A percentile compares a stretch with the other conserved stretches of the same genome.
Evolutionary conservation across 2,329 filamentous ascomycete genomes (phyloP).

Genomic region (Ophiocordyceps camponoti-floridani): DNA sequence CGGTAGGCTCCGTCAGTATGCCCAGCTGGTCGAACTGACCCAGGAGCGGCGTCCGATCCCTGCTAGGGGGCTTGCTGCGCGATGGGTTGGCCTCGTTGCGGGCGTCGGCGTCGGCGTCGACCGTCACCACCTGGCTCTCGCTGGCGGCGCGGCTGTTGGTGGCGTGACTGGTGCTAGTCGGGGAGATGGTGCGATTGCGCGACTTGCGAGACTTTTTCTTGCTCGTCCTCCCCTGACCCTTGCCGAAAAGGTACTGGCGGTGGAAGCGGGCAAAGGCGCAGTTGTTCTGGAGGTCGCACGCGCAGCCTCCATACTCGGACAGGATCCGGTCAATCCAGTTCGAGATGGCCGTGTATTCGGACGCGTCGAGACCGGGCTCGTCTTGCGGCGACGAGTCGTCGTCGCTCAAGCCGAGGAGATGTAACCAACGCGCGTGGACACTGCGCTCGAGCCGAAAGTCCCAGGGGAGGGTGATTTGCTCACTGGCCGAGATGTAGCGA

Average conservation of each 20-base stretch:
- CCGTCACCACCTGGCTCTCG: slow-evolving; percentile 40
- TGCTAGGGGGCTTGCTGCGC: slow-evolving; percentile 47
- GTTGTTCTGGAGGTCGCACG: slow-evolving; percentile 46
- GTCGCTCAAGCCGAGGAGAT: slow-evolving; percentile 43
- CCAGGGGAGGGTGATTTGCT: slow-evolving; percentile 48
- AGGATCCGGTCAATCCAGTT: slow-evolving; percentile 53
- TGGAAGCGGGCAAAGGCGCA: slow-evolving; percentile 49
- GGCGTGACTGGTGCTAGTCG: slow-evolving; percentile 42
- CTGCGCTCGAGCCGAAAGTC: slow-evolving; percentile 46
- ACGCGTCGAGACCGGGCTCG: slow-evolving; percentile 37
- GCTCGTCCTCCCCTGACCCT: slow-evolving; percentile 20
- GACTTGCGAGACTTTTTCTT: slow-evolving; percentile 37
- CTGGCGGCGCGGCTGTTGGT: slow-evolving; percentile 47
- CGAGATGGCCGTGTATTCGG: slow-evolving; percentile 41
- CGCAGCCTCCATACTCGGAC: slow-evolving; percentile 65
- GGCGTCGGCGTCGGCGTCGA: slow-evolving; percentile 32
- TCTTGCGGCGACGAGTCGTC: slow-evolving; percentile 30
- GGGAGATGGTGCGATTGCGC: slow-evolving; percentile 38
- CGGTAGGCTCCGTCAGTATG: slow-evolving; percentile 44
- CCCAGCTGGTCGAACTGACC: slow-evolving; percentile 41
- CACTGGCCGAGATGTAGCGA: slow-evolving; percentile 47
- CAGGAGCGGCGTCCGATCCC: slow-evolving; percentile 44
- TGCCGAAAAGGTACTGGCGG: slow-evolving; percentile 31
- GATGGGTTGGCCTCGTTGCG: slow-evolving; percentile 27
- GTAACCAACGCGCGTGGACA: slow-evolving; percentile 32